Evolutionary conservation across 2,329 filamentous ascomycete species (phyloP), one percentile per base, ranked within the genome.

Genomic region (Aureobasidium pullulans): DNA sequence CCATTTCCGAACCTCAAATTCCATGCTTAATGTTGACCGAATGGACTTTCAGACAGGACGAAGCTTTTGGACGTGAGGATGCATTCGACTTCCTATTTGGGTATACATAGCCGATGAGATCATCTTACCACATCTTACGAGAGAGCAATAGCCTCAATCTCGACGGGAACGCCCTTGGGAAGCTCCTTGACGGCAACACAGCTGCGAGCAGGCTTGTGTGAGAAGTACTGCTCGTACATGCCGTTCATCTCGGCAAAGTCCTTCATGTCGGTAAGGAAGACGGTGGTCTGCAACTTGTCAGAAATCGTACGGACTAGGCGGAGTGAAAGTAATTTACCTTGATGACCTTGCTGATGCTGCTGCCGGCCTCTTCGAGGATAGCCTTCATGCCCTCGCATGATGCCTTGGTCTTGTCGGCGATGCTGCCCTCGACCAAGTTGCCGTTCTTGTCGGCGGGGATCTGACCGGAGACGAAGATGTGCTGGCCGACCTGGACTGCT

Each of bases 191-290:
- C 92, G 5, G 90, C 90, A 57, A 96, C 90, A 71, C 90, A 96
- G 76, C 87, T 91, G 66, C 90, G 83, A n/a, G 89, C 88, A 19
- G 90, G 90, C 82, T 90, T 92, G 77, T 90, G 86, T 62, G 81
- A 67, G 75, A 89, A 92, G 56, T 64, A 64, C 76, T 90, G 86
- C 73, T 86, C 87, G 73, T 94, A 96, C 70, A 89, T 87, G 65
- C 81, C 81, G 76, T 96, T 96, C 88, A 96, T 90, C 72, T 85
- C 84, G 52, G 82, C 85, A 71, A 97, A 97, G 76, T 94, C 81
- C 64, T 81, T 83, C 93, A 97, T 97, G 75, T 95, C 88, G 53
- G 88, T 87, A 63, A 97, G 78, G 81, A 96, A 97, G 71, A 96
- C 87, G 56, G 75, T 79, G 66, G 74, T 72, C 75, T 77, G 54